Conservation (phyloP, 148 eudicot species). For the Cornus florida region DNA sequence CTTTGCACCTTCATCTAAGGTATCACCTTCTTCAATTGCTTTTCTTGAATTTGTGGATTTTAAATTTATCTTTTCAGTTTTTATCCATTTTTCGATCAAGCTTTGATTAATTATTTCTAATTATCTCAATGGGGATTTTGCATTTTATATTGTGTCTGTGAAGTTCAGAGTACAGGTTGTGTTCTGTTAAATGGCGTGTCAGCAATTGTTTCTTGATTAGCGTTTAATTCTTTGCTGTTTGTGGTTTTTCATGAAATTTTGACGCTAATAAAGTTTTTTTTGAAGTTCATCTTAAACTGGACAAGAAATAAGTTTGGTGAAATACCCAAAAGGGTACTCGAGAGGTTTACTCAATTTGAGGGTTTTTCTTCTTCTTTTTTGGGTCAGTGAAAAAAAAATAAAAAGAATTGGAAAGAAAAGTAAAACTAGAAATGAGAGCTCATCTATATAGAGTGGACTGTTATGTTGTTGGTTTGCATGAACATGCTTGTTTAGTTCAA, state of each 20-base stretch:
- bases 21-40: too few species aligned
- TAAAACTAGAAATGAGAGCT: too few species aligned
- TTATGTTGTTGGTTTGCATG: too few species aligned
- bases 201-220: not conserved
- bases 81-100: not conserved
- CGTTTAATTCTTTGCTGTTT: not conserved
- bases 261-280: not conserved
- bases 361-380: too few species aligned
- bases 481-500: not conserved
- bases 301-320: not conserved
- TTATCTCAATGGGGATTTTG: too few species aligned
- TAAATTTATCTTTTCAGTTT: too few species aligned
- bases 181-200: not conserved
- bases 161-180: not conserved
- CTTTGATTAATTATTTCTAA: too few species aligned
- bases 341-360: not conserved
- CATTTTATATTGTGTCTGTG: not conserved
- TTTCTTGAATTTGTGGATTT: too few species aligned
- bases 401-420: too few species aligned
- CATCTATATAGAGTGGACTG: too few species aligned
- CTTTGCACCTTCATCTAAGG: too few species aligned
- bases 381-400: too few species aligned
- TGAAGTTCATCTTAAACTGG: not conserved
- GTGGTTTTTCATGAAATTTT: not conserved
- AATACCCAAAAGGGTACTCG: not conserved